phyloP scores from a whole-genome alignment of 176 grass and related monocot genomes.

The Poa pratensis region DNA sequence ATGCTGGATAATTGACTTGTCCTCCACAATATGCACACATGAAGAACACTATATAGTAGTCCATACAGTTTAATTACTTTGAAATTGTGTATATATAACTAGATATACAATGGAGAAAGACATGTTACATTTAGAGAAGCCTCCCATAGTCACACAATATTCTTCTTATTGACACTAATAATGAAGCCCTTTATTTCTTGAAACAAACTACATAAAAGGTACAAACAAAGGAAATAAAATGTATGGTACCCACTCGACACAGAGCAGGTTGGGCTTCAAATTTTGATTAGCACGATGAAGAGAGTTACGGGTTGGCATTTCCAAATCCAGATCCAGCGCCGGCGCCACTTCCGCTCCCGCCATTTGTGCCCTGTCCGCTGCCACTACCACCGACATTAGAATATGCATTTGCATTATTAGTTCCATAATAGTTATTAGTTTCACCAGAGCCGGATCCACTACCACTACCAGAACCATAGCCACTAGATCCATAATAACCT shows the following conservation, averaged over 20 bases:
- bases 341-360: neutral
- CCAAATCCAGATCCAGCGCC: constrained; percentile 30
- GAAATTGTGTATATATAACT: neutral
- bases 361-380: neutral
- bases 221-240: too few relatives aligned
- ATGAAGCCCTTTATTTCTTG: neutral
- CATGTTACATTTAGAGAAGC: neutral
- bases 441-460: neutral
- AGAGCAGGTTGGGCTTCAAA: neutral
- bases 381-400: constrained; percentile 17
- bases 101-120: neutral
- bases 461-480: constrained; percentile 1
- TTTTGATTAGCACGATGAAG: neutral
- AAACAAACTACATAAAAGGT: too few relatives aligned
- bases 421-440: too few relatives aligned
- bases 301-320: neutral
- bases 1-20: neutral
- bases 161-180: neutral
- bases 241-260: neutral
- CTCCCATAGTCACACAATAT: neutral
- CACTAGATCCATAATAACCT: constrained; percentile 2
- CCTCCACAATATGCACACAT: neutral
- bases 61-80: neutral
- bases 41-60: neutral
- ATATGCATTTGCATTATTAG: neutral